A percentile compares a stretch with the other conserved stretches of the same genome.
phyloP scores from a whole-genome alignment of 768 basidiomycete genomes.

The Phanerodontia chrysosporium region DNA sequence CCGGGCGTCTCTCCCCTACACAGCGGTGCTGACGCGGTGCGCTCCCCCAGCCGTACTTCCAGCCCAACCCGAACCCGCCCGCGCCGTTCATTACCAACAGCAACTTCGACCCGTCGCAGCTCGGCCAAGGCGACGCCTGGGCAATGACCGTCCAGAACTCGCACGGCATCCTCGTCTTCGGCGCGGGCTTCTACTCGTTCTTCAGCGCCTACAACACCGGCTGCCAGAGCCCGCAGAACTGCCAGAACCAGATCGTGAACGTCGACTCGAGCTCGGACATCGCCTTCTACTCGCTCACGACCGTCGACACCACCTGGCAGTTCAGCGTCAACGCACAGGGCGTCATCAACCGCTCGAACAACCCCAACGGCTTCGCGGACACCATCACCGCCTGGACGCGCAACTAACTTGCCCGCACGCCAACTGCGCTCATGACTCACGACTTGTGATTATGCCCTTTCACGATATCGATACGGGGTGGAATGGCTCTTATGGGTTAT shows the following conservation, averaged over 20 bases:
- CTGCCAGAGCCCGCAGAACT: slow-evolving; percentile 43
- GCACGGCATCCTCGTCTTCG: slow-evolving; percentile 56
- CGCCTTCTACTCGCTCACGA: slow-evolving; percentile 54
- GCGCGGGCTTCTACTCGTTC: slow-evolving; percentile 1
- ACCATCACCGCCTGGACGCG: slow-evolving; percentile 25
- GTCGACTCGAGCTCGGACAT: slow-evolving; percentile 46
- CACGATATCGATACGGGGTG: neutral
- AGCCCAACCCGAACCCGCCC: slow-evolving; percentile 53
- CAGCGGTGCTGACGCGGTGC: neutral
- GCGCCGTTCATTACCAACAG: slow-evolving; percentile 46
- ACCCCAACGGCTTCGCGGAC: slow-evolving; percentile 53
- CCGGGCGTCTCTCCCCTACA: too few species aligned
- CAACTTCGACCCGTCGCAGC: slow-evolving; percentile 50
- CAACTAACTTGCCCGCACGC: neutral
- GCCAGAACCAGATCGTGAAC: slow-evolving; percentile 56
- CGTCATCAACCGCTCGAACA: slow-evolving; percentile 44
- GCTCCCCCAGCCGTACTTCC: slow-evolving; percentile 55
- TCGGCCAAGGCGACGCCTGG: slow-evolving; percentile 47
- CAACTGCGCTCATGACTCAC: neutral
- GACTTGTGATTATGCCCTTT: neutral
- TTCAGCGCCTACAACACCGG: slow-evolving; percentile 47
- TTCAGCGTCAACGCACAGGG: slow-evolving; percentile 48
- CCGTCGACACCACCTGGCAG: slow-evolving; percentile 50
- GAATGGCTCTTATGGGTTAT: neutral
- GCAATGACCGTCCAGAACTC: slow-evolving; percentile 51